Evolutionary conservation across 768 basidiomycete genomes (phyloP).

Genomic region (Cubamyces lactineus): DNA sequence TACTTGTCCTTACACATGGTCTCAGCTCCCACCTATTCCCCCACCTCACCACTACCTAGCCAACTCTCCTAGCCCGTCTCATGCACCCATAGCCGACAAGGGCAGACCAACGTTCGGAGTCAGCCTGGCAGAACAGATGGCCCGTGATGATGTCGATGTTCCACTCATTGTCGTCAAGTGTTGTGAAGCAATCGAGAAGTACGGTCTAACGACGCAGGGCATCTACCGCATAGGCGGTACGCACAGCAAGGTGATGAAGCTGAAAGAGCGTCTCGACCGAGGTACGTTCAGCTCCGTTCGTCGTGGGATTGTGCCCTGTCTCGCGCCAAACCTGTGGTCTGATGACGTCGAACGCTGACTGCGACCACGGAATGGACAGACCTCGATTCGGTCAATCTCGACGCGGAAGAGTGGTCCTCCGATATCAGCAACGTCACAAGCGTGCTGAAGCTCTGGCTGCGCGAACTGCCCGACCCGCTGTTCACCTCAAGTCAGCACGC

Average conservation of each 20-base stretch:
- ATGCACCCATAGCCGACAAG: conserved; percentile 51
- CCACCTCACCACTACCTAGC: conserved; percentile 40
- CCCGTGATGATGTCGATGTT: conserved; percentile 87
- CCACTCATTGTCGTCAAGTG: conserved; percentile 89
- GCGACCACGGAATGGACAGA: conserved; percentile 48
- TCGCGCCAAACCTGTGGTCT: neutral
- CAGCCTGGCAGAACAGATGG: conserved; percentile 91
- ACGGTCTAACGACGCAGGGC: conserved; percentile 82
- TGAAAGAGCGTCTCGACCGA: conserved; percentile 85
- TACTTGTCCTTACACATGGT: conserved; percentile 18
- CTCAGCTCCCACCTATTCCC: conserved; percentile 65
- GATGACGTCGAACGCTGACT: conserved; percentile 3
- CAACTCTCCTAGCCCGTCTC: conserved; percentile 33
- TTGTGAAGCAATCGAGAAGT: conserved; percentile 87
- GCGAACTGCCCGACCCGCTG: conserved; percentile 94
- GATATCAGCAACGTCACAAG: conserved; percentile 98
- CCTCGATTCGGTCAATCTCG: conserved; percentile 83
- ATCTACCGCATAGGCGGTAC: conserved; percentile 95
- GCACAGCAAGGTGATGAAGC: conserved; percentile 79
- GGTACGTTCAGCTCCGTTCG: conserved; percentile 48
- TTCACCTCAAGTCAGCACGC: conserved; percentile 83
- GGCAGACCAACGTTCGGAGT: conserved; percentile 89
- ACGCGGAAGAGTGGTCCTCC: conserved; percentile 85
- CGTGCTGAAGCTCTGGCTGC: conserved; percentile 92
- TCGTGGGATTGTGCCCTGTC: neutral